Evolutionary conservation across 2,329 filamentous ascomycete species (phyloP).

Genomic region (Dothiorella sarmentorum): DNA sequence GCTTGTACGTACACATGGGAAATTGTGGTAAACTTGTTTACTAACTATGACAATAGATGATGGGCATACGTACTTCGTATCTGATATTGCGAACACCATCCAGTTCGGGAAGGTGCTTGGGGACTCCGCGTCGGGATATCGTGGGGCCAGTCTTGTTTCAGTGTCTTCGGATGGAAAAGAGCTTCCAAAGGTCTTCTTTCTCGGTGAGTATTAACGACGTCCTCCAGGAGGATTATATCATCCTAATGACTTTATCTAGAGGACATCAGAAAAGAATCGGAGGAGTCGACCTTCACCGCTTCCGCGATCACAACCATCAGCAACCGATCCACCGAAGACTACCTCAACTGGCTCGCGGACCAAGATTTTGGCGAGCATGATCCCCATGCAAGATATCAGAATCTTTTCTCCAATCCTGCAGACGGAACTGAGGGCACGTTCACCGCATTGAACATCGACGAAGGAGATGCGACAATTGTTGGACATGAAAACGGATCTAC

Average conservation of each 20-base stretch:
- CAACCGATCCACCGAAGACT: slow-evolving; percentile 32
- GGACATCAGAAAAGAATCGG: slow-evolving; percentile 31
- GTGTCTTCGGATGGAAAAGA: slow-evolving; percentile 36
- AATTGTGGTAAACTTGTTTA: neutral
- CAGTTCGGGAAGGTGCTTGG: slow-evolving; percentile 20
- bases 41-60: neutral
- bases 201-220: neutral
- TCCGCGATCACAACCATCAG: slow-evolving; percentile 39
- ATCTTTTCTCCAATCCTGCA: slow-evolving; percentile 35
- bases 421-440: slow-evolving; percentile 18
- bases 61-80: neutral
- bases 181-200: slow-evolving; percentile 37
- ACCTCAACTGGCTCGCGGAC: slow-evolving; percentile 32
- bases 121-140: too few relatives aligned
- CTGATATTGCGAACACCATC: neutral
- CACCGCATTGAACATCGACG: slow-evolving; percentile 24
- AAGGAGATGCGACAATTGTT: slow-evolving; percentile 34
- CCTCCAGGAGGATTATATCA: too few relatives aligned
- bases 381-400: slow-evolving; percentile 41
- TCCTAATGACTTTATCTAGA: neutral
- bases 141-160: too few relatives aligned
- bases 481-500: slow-evolving; percentile 37
- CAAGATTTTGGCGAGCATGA: slow-evolving; percentile 36
- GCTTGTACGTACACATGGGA: slow-evolving; percentile 16
- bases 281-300: slow-evolving; percentile 29